Conservation (phyloP, 2,329 filamentous ascomycete species). For the Didymella arachidicola region DNA sequence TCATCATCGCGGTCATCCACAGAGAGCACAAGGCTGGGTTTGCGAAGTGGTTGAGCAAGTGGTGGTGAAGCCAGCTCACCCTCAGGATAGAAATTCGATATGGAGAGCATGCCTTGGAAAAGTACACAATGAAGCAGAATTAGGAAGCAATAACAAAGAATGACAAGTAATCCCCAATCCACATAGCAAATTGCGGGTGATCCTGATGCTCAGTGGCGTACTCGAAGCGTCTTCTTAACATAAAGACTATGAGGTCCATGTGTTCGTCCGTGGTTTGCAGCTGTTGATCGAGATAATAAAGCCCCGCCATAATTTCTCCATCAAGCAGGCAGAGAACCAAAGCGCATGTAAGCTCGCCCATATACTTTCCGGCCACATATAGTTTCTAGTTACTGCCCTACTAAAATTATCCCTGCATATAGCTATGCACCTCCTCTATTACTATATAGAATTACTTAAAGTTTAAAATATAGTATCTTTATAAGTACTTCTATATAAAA, state of each 20-base stretch:
- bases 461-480: too few species aligned
- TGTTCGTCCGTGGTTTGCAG: not conserved
- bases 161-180: not conserved
- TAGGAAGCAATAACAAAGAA: not conserved
- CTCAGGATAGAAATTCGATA: slow-evolving; percentile 20
- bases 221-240: not conserved
- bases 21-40: slow-evolving; percentile 22
- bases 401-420: too few species aligned
- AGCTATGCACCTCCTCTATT: too few species aligned
- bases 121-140: not conserved
- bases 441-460: too few species aligned
- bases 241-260: not conserved
- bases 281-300: slow-evolving; percentile 1
- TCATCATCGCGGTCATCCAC: slow-evolving; percentile 4
- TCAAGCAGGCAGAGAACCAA: not conserved
- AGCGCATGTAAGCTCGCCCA: too few species aligned
- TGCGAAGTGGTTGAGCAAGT: slow-evolving; percentile 21
- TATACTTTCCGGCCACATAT: too few species aligned
- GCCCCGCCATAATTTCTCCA: slow-evolving; percentile 11
- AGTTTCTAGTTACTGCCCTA: too few species aligned
- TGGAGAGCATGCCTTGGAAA: not conserved
- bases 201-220: not conserved
- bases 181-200: not conserved
- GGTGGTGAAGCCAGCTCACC: slow-evolving; percentile 29
- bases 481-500: too few species aligned